A percentile compares a stretch with the other conserved stretches of the same genome.
phyloP scores from a whole-genome alignment of 2,329 filamentous ascomycete species.

The Alternaria novae-zelandiae region DNA sequence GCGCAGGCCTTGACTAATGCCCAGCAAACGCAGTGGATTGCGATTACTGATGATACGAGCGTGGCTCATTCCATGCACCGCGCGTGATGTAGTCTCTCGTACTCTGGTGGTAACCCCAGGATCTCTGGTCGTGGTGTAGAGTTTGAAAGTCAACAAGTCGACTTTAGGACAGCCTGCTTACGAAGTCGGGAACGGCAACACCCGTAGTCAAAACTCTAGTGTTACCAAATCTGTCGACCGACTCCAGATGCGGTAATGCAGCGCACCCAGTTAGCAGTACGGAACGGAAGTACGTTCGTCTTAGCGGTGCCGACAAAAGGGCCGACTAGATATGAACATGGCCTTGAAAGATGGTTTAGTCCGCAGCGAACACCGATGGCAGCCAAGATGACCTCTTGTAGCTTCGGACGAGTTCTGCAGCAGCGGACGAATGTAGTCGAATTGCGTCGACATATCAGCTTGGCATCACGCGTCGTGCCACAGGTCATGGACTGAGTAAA shows the following conservation, averaged over 20 bases:
- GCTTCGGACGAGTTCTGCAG: background rate
- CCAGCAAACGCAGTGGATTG: background rate
- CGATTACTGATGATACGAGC: background rate
- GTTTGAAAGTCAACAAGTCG: background rate
- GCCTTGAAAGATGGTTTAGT: background rate
- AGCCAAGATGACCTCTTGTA: background rate
- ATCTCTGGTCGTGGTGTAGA: background rate
- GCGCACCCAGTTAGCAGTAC: background rate
- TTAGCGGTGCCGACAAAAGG: background rate
- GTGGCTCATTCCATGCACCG: background rate
- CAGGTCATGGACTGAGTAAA: background rate
- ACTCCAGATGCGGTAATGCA: background rate
- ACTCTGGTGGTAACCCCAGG: background rate
- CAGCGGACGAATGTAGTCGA: background rate
- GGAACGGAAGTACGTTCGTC: background rate
- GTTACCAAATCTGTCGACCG: background rate
- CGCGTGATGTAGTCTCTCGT: background rate
- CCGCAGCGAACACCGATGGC: background rate
- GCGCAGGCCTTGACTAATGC: background rate
- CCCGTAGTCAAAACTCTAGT: background rate
- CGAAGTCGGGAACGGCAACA: background rate
- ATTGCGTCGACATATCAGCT: background rate
- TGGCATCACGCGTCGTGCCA: background rate
- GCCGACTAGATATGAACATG: background rate
- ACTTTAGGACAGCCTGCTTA: background rate